Conservation (phyloP, 306 rosid genomes). For the Prunus padus region DNA sequence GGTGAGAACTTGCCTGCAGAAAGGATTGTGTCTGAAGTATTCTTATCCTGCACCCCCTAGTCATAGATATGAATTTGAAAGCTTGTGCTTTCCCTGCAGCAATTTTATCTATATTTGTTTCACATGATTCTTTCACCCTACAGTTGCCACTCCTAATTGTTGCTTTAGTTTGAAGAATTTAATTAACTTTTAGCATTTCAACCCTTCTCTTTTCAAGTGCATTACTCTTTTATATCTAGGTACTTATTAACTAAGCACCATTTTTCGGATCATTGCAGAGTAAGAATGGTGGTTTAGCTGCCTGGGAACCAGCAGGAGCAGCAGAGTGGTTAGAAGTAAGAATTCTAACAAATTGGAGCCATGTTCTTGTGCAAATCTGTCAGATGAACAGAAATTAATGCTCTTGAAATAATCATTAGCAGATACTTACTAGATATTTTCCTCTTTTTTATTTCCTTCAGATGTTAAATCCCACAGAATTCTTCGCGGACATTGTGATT, state of each 20-base stretch:
- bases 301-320: constrained; percentile 64
- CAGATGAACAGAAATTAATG: too few species aligned
- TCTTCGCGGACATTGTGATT: constrained; percentile 3
- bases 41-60: too few species aligned
- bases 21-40: neutral
- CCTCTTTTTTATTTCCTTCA: neutral
- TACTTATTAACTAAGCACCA: neutral
- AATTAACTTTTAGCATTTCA: neutral
- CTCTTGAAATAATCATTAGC: too few species aligned
- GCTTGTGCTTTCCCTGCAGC: too few species aligned
- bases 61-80: too few species aligned
- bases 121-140: too few species aligned
- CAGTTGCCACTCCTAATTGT: neutral
- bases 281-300: constrained; percentile 64
- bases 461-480: constrained; percentile 10
- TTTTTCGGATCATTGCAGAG: constrained; percentile 34
- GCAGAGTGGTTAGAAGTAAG: constrained; percentile 17
- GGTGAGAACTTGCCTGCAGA: constrained; percentile 27
- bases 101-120: too few species aligned
- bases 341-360: neutral
- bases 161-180: neutral
- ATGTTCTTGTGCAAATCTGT: neutral
- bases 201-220: neutral
- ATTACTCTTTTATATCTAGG: neutral
- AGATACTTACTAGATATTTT: too few species aligned